Percentiles rank a stretch among this genome's conserved stretches.
Conservation (phyloP, 148 eudicot genomes). For the Camellia granthamiana region DNA sequence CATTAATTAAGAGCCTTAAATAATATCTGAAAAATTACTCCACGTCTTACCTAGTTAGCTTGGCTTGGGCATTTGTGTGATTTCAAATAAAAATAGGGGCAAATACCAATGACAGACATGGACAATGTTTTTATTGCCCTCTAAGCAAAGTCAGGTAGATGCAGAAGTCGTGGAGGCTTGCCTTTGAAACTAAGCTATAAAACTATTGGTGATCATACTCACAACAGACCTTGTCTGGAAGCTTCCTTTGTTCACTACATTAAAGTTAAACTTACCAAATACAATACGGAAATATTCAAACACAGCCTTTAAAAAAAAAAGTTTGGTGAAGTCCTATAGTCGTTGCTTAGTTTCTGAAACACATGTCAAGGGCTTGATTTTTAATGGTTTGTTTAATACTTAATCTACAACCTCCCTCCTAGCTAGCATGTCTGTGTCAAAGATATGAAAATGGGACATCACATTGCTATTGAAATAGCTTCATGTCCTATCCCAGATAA, state of each 20-base stretch:
- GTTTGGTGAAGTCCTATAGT: background rate
- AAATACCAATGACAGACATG: background rate
- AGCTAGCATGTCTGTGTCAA: too few relatives aligned
- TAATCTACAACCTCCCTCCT: too few relatives aligned
- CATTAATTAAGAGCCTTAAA: too few relatives aligned
- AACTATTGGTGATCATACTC: background rate
- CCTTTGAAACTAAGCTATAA: conserved; percentile 16
- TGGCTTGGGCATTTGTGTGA: too few relatives aligned
- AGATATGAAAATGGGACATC: too few relatives aligned
- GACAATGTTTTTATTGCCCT: conserved; percentile 7
- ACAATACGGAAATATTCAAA: background rate
- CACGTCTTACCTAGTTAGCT: too few relatives aligned
- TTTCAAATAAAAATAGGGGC: background rate
- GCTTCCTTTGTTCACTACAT: background rate
- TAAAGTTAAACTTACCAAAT: background rate
- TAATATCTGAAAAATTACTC: too few relatives aligned
- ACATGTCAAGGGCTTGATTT: background rate
- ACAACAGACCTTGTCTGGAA: background rate
- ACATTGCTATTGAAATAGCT: too few relatives aligned
- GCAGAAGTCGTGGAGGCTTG: background rate
- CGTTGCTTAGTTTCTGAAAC: background rate
- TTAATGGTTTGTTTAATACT: too few relatives aligned
- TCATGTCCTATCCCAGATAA: too few relatives aligned
- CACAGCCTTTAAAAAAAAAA: background rate
- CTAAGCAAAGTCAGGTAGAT: conserved; percentile 19